phyloP scores from a whole-genome alignment of 108 stramenopile species.

The Nitzschia sp. region DNA sequence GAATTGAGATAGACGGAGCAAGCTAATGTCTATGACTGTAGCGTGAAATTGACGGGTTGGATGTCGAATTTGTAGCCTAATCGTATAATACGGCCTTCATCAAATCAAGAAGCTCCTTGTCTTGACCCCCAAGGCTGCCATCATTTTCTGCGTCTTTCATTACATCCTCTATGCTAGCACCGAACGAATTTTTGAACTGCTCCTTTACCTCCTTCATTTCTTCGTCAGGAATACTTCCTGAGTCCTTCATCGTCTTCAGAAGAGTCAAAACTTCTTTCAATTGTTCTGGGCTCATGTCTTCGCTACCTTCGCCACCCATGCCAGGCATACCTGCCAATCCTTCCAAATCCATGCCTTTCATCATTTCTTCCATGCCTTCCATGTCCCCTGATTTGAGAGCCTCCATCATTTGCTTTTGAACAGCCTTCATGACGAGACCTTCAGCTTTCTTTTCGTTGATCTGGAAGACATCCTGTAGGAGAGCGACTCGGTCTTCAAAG shows the following conservation, averaged over 20 bases:
- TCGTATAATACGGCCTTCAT: slow-evolving; percentile 75
- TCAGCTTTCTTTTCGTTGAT: slow-evolving; percentile 84
- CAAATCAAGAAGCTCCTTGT: slow-evolving; percentile 73
- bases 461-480: slow-evolving; percentile 72
- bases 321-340: slow-evolving; percentile 43
- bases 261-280: slow-evolving; percentile 65
- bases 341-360: slow-evolving; percentile 81
- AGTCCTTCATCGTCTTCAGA: slow-evolving; percentile 77
- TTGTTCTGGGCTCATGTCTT: slow-evolving; percentile 64
- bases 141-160: slow-evolving; percentile 64
- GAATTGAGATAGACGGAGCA: not conserved
- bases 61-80: slow-evolving; percentile 1
- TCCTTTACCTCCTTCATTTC: slow-evolving; percentile 69
- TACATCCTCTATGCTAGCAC: slow-evolving; percentile 74
- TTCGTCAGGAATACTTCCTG: slow-evolving; percentile 56
- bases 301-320: slow-evolving; percentile 31
- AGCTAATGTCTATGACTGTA: not conserved
- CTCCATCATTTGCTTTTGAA: slow-evolving; percentile 88
- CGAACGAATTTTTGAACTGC: slow-evolving; percentile 78
- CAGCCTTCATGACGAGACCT: slow-evolving; percentile 81
- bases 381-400: slow-evolving; percentile 78
- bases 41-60: not conserved
- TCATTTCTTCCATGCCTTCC: slow-evolving; percentile 78
- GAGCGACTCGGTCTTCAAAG: slow-evolving; percentile 65
- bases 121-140: slow-evolving; percentile 49